Evolutionary conservation across 177 flowering plant genomes (phyloP).

Genomic region (Vitis hybrid): DNA sequence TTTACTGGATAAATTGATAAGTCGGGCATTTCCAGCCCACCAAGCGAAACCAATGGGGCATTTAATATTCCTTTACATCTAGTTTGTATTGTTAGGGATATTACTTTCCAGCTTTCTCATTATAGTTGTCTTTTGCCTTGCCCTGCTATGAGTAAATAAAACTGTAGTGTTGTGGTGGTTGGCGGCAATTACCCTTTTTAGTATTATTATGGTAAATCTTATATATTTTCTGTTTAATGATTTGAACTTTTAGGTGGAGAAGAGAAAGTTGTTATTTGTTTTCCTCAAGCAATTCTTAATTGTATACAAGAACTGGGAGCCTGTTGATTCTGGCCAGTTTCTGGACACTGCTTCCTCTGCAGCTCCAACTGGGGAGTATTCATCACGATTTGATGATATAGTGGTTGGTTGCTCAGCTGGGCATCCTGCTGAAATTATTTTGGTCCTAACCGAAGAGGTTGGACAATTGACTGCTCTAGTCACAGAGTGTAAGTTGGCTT

Average conservation of each 20-base stretch:
- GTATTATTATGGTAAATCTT: not conserved
- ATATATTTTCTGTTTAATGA: not conserved
- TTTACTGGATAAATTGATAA: too few species aligned
- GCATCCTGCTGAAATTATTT: constrained; percentile 82
- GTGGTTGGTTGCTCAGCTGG: constrained; percentile 80
- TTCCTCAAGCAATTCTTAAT: constrained; percentile 79
- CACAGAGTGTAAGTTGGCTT: constrained; percentile 60
- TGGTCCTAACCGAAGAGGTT: constrained; percentile 57
- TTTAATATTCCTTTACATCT: too few species aligned
- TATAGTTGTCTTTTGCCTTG: too few species aligned
- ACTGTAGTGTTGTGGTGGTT: not conserved
- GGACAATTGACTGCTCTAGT: constrained; percentile 48
- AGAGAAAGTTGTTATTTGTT: constrained; percentile 54
- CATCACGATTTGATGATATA: constrained; percentile 35
- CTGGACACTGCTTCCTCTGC: constrained; percentile 37
- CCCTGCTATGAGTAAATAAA: too few species aligned
- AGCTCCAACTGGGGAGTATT: constrained; percentile 27
- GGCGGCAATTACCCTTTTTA: not conserved
- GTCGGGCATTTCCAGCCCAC: too few species aligned
- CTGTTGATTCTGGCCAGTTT: constrained; percentile 40
- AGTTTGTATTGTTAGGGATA: too few species aligned
- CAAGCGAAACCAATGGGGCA: too few species aligned
- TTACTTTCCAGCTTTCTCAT: too few species aligned
- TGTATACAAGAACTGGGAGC: constrained; percentile 76
- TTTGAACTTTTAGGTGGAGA: constrained; percentile 58